Base-by-base conservation (phyloP, 768 basidiomycete genomes). In the Leucocoprinus sp. region DNA sequence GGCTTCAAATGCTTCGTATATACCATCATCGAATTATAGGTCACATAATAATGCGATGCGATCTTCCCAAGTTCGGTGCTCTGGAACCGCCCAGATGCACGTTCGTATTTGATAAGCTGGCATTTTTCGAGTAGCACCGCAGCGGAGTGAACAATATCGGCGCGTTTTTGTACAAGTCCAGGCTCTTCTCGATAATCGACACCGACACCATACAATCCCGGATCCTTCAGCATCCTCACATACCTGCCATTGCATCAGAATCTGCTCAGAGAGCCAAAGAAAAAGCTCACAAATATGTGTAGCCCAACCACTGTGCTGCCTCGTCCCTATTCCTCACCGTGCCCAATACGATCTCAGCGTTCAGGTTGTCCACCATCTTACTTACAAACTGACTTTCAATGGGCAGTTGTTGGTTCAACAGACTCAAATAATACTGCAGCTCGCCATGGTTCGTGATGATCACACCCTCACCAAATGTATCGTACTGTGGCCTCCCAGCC, bases 381-480 rank as follows among this genome's bases (percentile, higher is more conserved):
- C 80, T 70, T 22, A 99, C 89, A 51, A 95, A 90, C 65, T 98
- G 96, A 12, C 80, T 83, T 66, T 99, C 96, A 59, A 99, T 99
- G 0, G 96, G 96, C 11, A 99, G 74, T 60, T 98, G 96, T 64
- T 96, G 93, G 57, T 98, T 98, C 70, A 96, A 68, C 64, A 98
- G 69, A 55, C 84, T 89, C 19, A 98, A 72, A 59, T 97, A 99
- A 61, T 97, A 99, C 63, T 98, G 96, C 33, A 99, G 73, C 62
- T 99, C 96, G 2, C 84, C 78, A 57, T 97, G 93, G 60, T 93
- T 97, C 33, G 96, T 99, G 65, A 98, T 98, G 63, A 99, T 96
- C 57, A 96, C 86, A 36, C 96, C 96, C 65, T 98, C 95, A 18
- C 96, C 95, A 54, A 78, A 93, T 0, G 93, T 96, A 61, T 99